Conservation (phyloP, 306 rosid genomes). For the Lablab purpureus region DNA sequence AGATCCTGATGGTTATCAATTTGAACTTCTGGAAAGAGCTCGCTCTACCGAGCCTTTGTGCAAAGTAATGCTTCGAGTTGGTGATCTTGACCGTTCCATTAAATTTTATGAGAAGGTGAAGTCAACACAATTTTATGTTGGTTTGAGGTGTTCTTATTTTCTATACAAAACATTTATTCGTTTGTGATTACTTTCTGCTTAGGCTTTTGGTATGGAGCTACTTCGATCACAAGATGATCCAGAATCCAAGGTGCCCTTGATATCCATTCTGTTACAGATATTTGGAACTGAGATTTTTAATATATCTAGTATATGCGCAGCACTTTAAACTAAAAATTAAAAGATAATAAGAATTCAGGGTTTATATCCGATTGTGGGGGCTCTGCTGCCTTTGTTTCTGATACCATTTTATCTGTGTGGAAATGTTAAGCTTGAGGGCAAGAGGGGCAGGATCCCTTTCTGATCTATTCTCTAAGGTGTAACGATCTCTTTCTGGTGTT, state of each 20-base stretch:
- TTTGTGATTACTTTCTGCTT: constrained; percentile 39
- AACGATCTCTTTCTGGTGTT: background rate
- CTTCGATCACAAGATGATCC: constrained; percentile 85
- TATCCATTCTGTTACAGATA: constrained; percentile 22
- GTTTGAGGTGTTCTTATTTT: constrained; percentile 20
- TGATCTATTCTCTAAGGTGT: background rate
- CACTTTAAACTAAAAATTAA: background rate
- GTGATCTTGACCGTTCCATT: constrained; percentile 92
- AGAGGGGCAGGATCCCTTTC: constrained; percentile 1
- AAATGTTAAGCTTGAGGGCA: constrained; percentile 36
- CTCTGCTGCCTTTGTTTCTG: constrained; percentile 27
- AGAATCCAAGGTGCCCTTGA: constrained; percentile 77
- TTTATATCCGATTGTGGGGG: constrained; percentile 2
- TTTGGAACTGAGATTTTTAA: constrained; percentile 2
- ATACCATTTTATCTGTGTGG: constrained; percentile 24
- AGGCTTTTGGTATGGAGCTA: constrained; percentile 97
- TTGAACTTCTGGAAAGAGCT: constrained; percentile 85
- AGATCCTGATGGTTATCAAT: constrained; percentile 96
- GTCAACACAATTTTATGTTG: constrained; percentile 35
- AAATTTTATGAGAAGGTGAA: constrained; percentile 91
- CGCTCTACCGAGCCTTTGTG: constrained; percentile 92
- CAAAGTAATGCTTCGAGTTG: constrained; percentile 97
- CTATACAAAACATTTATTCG: constrained; percentile 15
- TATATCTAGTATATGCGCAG: constrained; percentile 7
- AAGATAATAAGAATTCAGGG: background rate